phyloP scores from a whole-genome alignment of 2,329 filamentous ascomycete species.

The Alternaria rosae region DNA sequence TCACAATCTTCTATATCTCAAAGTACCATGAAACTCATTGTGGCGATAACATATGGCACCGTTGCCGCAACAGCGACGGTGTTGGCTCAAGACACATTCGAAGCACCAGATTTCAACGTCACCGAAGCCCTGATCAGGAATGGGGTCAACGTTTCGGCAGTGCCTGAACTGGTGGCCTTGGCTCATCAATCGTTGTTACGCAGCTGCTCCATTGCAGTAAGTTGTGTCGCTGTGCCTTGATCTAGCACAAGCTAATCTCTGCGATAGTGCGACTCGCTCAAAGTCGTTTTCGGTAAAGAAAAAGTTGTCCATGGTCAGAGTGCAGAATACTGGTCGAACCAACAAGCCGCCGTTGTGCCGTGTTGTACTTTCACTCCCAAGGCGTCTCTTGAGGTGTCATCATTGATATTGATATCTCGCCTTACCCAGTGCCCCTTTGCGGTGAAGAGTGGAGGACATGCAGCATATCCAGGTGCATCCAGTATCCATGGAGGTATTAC shows the following conservation, averaged over 20 bases:
- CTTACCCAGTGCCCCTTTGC: background rate
- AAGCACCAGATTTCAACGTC: background rate
- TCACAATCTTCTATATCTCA: background rate
- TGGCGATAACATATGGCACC: background rate
- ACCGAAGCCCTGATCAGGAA: background rate
- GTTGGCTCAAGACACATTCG: background rate
- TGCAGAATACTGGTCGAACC: background rate
- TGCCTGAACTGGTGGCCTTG: background rate
- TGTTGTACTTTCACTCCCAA: background rate
- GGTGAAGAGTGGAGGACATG: background rate
- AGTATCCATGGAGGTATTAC: background rate
- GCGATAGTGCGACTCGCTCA: background rate
- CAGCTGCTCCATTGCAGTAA: background rate
- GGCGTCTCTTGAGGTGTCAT: background rate
- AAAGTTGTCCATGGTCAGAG: background rate
- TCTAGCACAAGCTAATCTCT: background rate
- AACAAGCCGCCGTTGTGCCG: background rate
- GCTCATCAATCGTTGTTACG: background rate
- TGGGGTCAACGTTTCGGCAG: background rate
- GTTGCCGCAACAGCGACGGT: accelerated
- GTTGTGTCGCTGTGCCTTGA: background rate
- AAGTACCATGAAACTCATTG: background rate
- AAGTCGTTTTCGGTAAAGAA: background rate
- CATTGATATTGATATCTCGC: background rate
- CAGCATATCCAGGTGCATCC: background rate